Conservation (phyloP, 805 yeast species). For the Kurtzmaniella fragi region DNA sequence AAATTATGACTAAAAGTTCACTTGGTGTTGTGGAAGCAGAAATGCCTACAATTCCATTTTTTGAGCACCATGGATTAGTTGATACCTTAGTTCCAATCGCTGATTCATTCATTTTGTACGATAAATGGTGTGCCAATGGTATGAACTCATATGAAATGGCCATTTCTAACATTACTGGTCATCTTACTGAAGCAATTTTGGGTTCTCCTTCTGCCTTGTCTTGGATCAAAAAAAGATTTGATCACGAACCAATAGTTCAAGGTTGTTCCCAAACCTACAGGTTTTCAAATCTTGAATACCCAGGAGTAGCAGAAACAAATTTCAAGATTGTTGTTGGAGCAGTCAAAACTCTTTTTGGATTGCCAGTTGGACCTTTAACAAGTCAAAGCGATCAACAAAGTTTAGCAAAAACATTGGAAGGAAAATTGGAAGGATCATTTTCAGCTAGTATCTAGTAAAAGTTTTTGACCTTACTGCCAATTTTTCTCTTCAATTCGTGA, state of each 20-base stretch:
- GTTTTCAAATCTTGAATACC: conserved; percentile 1
- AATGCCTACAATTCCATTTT: conserved; percentile 16
- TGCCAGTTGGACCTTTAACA: neutral
- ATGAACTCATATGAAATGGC: conserved; percentile 19
- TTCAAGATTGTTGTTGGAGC: no score
- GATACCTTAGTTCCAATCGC: conserved; percentile 15
- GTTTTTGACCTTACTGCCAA: no score
- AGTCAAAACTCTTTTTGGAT: neutral
- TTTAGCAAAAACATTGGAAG: no score
- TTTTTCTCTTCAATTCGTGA: no score
- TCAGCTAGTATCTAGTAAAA: no score
- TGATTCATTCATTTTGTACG: conserved; percentile 10
- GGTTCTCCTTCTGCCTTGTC: conserved; percentile 8
- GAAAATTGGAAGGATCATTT: no score
- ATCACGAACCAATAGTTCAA: conserved; percentile 6
- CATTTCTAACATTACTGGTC: conserved; percentile 13
- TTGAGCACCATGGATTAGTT: conserved; percentile 14
- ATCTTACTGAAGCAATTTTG: conserved; percentile 9
- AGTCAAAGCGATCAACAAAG: no score
- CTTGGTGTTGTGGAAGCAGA: conserved; percentile 4
- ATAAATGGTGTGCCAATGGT: conserved; percentile 20
- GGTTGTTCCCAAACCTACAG: conserved; percentile 17
- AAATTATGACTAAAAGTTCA: conserved; percentile 1
- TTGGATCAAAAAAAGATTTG: conserved; percentile 10
- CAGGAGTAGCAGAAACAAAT: no score